These are phyloP conservation scores for Phytophthora sp. DNA, from an alignment of 352 stramenopile species.

Conservation along the genomic window DNA sequence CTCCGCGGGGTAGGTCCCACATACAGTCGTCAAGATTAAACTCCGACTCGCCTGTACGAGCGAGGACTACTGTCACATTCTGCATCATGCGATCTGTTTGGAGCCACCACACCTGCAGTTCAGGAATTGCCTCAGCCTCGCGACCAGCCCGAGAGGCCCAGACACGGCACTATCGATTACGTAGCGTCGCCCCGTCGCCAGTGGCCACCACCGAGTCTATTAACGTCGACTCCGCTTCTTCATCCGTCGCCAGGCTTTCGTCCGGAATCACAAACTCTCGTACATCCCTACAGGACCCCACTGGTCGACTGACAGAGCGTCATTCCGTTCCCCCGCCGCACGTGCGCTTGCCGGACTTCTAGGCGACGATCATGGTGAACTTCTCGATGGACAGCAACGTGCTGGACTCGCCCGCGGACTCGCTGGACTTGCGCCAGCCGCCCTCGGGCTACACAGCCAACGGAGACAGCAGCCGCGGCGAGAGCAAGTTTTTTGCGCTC, in stretches of 20 bases:
- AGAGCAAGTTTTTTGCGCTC: constrained; percentile 81
- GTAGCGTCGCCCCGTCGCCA: constrained; percentile 25
- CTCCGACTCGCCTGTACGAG: constrained; percentile 26
- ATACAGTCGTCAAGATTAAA: constrained; percentile 19
- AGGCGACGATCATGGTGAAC: constrained; percentile 43
- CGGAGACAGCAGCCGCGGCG: constrained; percentile 43
- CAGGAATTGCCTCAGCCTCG: constrained; percentile 19
- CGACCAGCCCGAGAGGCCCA: constrained; percentile 15
- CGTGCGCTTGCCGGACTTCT: constrained; percentile 10
- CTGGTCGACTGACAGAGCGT: no score
- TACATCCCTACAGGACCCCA: background rate
- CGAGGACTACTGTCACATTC: constrained; percentile 20
- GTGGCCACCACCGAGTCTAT: constrained; percentile 26
- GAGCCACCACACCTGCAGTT: constrained; percentile 22
- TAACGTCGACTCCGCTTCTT: constrained; percentile 27
- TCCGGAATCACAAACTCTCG: constrained; percentile 14
- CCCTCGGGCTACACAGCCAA: constrained; percentile 29
- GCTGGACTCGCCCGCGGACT: constrained; percentile 46
- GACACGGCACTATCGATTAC: constrained; percentile 24
- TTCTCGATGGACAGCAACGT: constrained; percentile 52
- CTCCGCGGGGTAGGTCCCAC: background rate
- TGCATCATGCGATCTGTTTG: constrained; percentile 25
- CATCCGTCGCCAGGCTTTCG: constrained; percentile 23
- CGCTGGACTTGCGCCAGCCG: constrained; percentile 36
- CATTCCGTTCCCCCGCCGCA: constrained; percentile 12